A percentile compares a stretch with the other conserved stretches of the same genome.
These are phyloP conservation scores for Aspergillus awamori DNA, from an alignment of 2,329 filamentous ascomycete genomes.

Conservation along the genomic window DNA sequence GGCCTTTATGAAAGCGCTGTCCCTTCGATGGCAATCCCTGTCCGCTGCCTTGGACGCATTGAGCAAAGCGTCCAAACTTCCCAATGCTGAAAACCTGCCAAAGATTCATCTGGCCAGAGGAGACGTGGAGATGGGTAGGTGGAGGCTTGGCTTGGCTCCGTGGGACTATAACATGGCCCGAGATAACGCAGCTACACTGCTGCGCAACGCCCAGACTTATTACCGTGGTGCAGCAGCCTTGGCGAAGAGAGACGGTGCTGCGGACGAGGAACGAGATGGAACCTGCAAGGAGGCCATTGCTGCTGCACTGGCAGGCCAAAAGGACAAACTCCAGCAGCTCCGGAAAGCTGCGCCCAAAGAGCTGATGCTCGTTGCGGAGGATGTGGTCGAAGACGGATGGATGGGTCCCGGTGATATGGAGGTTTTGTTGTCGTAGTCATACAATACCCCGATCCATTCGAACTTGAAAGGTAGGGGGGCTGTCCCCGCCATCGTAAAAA, in stretches of 20 bases:
- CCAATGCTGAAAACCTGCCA: slow-evolving; percentile 52
- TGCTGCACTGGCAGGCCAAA: slow-evolving; percentile 48
- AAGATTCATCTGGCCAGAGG: slow-evolving; percentile 59
- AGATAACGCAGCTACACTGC: slow-evolving; percentile 50
- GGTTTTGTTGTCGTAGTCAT: slow-evolving; percentile 34
- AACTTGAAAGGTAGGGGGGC: background rate
- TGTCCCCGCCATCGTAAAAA: background rate
- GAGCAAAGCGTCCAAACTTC: slow-evolving; percentile 55
- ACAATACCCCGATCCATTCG: background rate
- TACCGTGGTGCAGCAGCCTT: slow-evolving; percentile 57
- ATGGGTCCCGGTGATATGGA: slow-evolving; percentile 42
- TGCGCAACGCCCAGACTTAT: slow-evolving; percentile 61
- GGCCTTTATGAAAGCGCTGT: slow-evolving; percentile 33
- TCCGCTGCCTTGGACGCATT: slow-evolving; percentile 55
- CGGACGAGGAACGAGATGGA: slow-evolving; percentile 48
- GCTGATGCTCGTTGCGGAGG: slow-evolving; percentile 48
- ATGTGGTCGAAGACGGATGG: slow-evolving; percentile 58
- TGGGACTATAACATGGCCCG: slow-evolving; percentile 46
- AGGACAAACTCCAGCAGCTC: slow-evolving; percentile 43
- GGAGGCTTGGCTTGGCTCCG: slow-evolving; percentile 53
- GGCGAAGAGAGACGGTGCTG: slow-evolving; percentile 44
- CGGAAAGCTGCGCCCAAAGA: slow-evolving; percentile 41
- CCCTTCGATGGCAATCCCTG: slow-evolving; percentile 56
- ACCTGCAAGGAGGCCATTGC: slow-evolving; percentile 54
- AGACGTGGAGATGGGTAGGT: slow-evolving; percentile 59